Base-by-base conservation (phyloP, 1,284 basidiomycete genomes). In the Cryptococcus hybrid region DNA sequence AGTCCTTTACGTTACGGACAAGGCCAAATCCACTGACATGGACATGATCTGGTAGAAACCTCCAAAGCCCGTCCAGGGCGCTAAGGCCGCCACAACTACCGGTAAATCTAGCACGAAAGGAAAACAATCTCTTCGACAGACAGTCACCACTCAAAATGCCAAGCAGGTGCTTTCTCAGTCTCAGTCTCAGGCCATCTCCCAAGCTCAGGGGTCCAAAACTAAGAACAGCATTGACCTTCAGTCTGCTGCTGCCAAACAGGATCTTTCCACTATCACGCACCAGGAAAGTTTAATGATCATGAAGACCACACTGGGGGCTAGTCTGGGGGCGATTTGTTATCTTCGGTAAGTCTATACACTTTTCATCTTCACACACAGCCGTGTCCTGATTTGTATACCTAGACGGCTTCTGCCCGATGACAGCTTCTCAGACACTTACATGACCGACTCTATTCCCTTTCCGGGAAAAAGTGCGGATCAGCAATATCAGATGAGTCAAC, bases 261-360 rank as follows among this genome's bases (percentile, higher is more conserved):
- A 55, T 30, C 44, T 40, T 15, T 13, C 8, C 3, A 52, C 52
- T 30, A 50, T 57, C 30, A 55, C 47, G 13, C 52, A 54, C 15
- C 30, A 50, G n/a, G 60, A 61, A 5, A 58, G 57, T 37, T 49
- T 61, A 7, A 15, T 46, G 13, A 50, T 58, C 9, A 9, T 61
- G 18, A 42, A 50, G 8, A 46, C 45, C 1, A 36, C 51, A 2
- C 46, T 64, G 13, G 47, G 59, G 9, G 57, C 59, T 12, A 52
- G 49, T 44, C 38, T 64, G 8, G 55, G 60, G 1, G 52, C 45
- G 2, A 59, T 64, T 30, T 58, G 57, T 35, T 64, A 55, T 47
- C 54, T 61, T 2, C 47, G 62, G 62, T 61, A 12, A 55, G 59
- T 47, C 35, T n/a, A 12, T 13, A 43, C 15, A 18, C 30, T 36